Conservation (phyloP, 2,329 filamentous ascomycete species). For the Chaetomium sp. region DNA sequence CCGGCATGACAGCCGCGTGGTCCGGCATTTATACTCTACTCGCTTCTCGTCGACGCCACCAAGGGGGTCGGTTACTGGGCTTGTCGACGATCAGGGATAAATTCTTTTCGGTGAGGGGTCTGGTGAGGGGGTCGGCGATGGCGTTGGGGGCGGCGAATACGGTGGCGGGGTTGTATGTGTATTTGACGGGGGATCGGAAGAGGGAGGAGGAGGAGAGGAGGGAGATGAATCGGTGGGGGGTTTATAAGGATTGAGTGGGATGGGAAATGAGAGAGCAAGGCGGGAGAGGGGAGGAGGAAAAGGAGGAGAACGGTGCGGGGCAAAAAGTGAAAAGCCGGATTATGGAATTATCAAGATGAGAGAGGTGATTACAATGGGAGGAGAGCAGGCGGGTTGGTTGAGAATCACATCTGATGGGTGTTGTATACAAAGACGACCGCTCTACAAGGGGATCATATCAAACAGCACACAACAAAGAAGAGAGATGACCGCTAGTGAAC, state of each 20-base stretch:
- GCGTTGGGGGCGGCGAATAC: slow-evolving; percentile 44
- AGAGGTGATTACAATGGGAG: background rate
- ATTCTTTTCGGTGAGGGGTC: slow-evolving; percentile 40
- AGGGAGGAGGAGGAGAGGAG: slow-evolving; percentile 42
- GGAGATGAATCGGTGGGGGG: slow-evolving; percentile 47
- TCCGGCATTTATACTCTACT: slow-evolving; percentile 52
- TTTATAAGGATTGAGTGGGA: slow-evolving; percentile 23
- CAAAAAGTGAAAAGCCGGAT: background rate
- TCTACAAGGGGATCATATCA: no score
- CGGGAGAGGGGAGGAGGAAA: background rate
- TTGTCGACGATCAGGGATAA: no score
- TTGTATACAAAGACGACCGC: no score
- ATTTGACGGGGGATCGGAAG: slow-evolving; percentile 44
- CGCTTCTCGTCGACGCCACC: slow-evolving; percentile 40
- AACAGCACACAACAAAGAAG: no score
- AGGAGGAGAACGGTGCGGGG: background rate
- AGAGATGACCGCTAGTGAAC: no score
- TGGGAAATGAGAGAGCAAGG: no score
- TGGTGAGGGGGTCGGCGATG: slow-evolving; percentile 45
- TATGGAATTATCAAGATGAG: background rate
- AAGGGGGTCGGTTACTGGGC: no score
- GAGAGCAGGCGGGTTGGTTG: background rate
- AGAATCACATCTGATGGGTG: no score
- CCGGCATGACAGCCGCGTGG: slow-evolving; percentile 50
- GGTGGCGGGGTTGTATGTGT: slow-evolving; percentile 45